phyloP scores from a whole-genome alignment of 495 filamentous ascomycete species.

The Hamigera avellanea region DNA sequence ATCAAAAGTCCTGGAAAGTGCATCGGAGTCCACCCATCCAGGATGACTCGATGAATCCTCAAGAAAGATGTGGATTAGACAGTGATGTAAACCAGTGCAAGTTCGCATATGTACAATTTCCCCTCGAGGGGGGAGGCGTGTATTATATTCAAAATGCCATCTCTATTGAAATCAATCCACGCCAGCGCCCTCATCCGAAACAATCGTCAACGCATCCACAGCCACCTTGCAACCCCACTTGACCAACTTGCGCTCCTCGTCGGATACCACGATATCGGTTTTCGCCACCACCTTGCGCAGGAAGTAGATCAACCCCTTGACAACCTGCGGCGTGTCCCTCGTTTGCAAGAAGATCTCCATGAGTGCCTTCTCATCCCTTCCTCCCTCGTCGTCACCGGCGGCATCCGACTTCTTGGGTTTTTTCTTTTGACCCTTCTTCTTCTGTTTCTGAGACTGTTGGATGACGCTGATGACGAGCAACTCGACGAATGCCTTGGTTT shows the following conservation, averaged over 20 bases:
- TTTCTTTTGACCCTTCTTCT: constrained; percentile 15
- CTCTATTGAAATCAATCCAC: not conserved
- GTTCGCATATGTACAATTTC: too few relatives aligned
- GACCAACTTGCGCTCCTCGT: constrained; percentile 45
- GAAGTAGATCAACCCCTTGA: constrained; percentile 65
- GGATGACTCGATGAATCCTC: too few relatives aligned
- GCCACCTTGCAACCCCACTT: constrained; percentile 62
- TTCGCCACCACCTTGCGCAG: constrained; percentile 63
- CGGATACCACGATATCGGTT: constrained; percentile 55
- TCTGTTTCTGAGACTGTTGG: constrained; percentile 43
- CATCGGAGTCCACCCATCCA: too few relatives aligned
- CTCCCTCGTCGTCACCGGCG: constrained; percentile 9
- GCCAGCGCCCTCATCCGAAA: constrained; percentile 20
- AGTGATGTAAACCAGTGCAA: too few relatives aligned
- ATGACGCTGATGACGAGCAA: constrained; percentile 65
- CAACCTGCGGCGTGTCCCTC: constrained; percentile 49
- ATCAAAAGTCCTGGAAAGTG: too few relatives aligned
- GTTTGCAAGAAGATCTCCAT: constrained; percentile 52
- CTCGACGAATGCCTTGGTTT: constrained; percentile 68
- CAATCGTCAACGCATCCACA: constrained; percentile 41
- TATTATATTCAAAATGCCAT: too few relatives aligned
- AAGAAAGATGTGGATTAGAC: too few relatives aligned
- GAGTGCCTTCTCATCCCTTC: constrained; percentile 42
- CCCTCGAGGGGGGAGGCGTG: too few relatives aligned
- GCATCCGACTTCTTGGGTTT: constrained; percentile 3